Conservation (phyloP, 495 filamentous ascomycete species). For the Talaromyces thailandensis region DNA sequence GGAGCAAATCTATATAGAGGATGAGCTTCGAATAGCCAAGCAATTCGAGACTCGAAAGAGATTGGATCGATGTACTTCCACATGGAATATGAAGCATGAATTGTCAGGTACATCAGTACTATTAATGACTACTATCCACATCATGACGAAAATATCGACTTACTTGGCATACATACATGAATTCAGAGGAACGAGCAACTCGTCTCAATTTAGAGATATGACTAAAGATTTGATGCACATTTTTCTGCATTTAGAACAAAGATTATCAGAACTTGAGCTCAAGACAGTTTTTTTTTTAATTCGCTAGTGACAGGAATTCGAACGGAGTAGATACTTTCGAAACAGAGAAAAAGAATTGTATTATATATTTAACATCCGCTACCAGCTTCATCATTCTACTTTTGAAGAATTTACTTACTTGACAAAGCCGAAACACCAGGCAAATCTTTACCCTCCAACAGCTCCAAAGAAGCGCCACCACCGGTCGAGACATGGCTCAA, state of each 20-base stretch:
- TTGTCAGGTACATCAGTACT: neutral
- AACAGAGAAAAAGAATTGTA: neutral
- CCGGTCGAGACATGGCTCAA: conserved; percentile 97
- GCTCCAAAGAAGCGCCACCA: conserved; percentile 88
- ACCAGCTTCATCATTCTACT: neutral
- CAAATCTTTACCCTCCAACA: conserved; percentile 94
- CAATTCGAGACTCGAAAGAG: neutral
- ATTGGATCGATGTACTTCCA: neutral
- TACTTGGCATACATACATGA: neutral
- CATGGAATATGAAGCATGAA: neutral
- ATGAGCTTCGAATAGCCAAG: neutral
- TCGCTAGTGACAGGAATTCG: neutral
- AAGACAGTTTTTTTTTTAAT: neutral
- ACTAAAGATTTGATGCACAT: neutral
- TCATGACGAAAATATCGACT: neutral
- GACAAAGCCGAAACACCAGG: conserved; percentile 92
- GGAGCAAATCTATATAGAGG: neutral
- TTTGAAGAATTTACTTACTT: conserved; percentile 53
- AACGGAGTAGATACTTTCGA: neutral
- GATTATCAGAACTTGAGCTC: neutral
- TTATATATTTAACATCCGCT: neutral
- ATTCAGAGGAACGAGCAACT: neutral
- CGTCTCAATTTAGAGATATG: neutral
- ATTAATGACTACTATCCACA: neutral
- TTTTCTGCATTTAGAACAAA: neutral